Base-by-base conservation (phyloP, 768 basidiomycete genomes). In the Phaeolepiota aurea region DNA sequence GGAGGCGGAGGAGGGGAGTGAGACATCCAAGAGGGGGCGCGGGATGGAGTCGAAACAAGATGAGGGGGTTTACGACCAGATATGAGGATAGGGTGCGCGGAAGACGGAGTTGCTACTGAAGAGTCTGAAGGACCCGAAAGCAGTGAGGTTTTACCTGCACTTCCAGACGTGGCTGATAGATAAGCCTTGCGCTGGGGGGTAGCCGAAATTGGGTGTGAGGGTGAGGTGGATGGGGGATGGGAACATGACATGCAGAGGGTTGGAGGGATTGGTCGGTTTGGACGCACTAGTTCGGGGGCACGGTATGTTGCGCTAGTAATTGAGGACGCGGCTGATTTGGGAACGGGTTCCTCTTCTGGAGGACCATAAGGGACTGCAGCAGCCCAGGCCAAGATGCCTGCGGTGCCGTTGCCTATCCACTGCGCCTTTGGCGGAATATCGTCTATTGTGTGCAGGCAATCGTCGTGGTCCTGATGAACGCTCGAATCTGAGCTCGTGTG, bases 181-280 rank as follows among this genome's bases (percentile, higher is more conserved):
- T 9, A 62, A 57, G 47, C 1, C 57, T 40, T 22, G 59, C 62
- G n/a, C 32, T 58, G 63, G 18, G 57, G 57, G 0, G 63, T 55
- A 7, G 62, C 59, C 32, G 51, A 25, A 14, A 65, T 57, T 4
- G 68, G 55, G 37, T 57, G 43, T 20, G 61, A 50, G 31, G 63
- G 44, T 35, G 50, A 56, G 36, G 52, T 56, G 41, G 48, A 47
- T 3, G 55, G 36, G 4, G 47, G 56, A n/a, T 47, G 53, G 0
- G 72, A 65, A 1, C 63, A 65, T 10, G 73, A 71, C 47, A 76
- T 62, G 46, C 64, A 72, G 43, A 80, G 71, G 1, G 76, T 66
- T 2, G 77, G 75, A 0, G 68, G 61, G 2, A 68, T 54, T 2
- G 67, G 66, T 23, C 67, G 65, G 7, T 64, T 62, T n/a, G 62